A percentile compares a stretch with the other conserved stretches of the same genome.
Evolutionary conservation across 2,329 filamentous ascomycete species (phyloP).

Genomic region (Sporothrix brunneoviolacea): DNA sequence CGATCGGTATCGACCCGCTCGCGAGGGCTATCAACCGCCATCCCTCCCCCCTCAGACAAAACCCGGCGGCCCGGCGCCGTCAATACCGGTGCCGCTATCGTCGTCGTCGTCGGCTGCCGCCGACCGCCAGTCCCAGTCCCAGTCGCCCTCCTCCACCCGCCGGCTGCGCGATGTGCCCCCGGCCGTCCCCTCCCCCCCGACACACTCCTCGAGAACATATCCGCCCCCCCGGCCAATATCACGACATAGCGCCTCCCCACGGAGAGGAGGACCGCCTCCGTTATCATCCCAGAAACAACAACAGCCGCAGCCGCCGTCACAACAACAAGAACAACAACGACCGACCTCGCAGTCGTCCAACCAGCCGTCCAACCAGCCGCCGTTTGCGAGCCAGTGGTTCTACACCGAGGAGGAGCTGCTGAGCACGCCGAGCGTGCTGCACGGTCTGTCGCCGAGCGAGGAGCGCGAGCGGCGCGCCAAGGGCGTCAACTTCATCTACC

Average conservation of each 20-base stretch:
- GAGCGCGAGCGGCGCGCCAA: conserved; percentile 80
- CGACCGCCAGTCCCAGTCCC: conserved; percentile 26
- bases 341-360: too few relatives aligned
- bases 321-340: not conserved
- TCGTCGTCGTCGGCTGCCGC: conserved; percentile 26
- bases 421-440: conserved; percentile 75
- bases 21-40: conserved; percentile 53
- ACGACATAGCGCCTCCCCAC: conserved; percentile 33
- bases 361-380: conserved; percentile 10
- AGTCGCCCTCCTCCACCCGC: conserved; percentile 19
- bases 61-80: not conserved
- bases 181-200: conserved; percentile 55
- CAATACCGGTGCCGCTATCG: not conserved
- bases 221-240: conserved; percentile 42
- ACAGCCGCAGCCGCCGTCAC: not conserved
- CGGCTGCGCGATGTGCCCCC: conserved; percentile 54
- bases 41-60: conserved; percentile 30
- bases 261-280: too few relatives aligned
- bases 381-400: conserved; percentile 66
- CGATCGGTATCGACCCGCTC: conserved; percentile 50
- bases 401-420: conserved; percentile 78
- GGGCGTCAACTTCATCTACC: conserved; percentile 92
- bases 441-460: conserved; percentile 69
- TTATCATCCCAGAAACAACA: not conserved
- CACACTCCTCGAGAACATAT: conserved; percentile 47